Evolutionary conservation across 805 yeast genomes (phyloP), one percentile per base, ranked within the genome.

Genomic region (Saccharomyces eubayanus): DNA sequence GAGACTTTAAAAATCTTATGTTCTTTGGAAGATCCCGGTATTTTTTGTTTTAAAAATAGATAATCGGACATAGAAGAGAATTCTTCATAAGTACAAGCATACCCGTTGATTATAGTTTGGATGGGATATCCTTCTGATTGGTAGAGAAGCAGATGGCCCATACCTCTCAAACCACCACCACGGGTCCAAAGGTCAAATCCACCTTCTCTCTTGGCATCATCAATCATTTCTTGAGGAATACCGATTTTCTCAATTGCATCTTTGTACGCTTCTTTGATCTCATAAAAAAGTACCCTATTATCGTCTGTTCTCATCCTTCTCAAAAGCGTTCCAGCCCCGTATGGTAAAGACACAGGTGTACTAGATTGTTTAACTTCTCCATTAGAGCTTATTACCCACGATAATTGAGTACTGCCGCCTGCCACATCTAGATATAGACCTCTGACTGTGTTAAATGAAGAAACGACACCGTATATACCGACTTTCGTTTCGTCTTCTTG

Each of bases 371-470:
- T 70, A 28, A 84, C 75, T 54, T 76, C 77, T 5, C 89, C 89
- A 50, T 75, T 74, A 29, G 71, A 68, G 43, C 83, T 78, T 55
- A 75, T 74, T 20, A 85, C 80, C 90, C 92, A 86, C 45, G 87
- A 82, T 40, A 86, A 61, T 57, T 84, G 89, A 1, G 84, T 77
- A 6, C 83, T 77, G 0, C 88, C 88, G 30, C 89, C 89, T 6
- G 90, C 89, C 49, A 86, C 71, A 62, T 87, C 91, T 78, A 86
- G 77, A 62, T 82, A 84, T 10, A 86, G 66, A 1, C 92, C 92
- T 21, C 81, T 77, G 1, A 84, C 77, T 21, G 80, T 78, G 64
- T 83, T 80, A 64, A 84, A 84, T 0, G 89, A 82, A 0, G 89
- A 82, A 0, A 88, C 87, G 5, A 86, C 87, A 28, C 91, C 92